Percentiles rank a stretch among this genome's conserved stretches.
Conservation (phyloP, 148 eudicot species). For the Silene latifolia region DNA sequence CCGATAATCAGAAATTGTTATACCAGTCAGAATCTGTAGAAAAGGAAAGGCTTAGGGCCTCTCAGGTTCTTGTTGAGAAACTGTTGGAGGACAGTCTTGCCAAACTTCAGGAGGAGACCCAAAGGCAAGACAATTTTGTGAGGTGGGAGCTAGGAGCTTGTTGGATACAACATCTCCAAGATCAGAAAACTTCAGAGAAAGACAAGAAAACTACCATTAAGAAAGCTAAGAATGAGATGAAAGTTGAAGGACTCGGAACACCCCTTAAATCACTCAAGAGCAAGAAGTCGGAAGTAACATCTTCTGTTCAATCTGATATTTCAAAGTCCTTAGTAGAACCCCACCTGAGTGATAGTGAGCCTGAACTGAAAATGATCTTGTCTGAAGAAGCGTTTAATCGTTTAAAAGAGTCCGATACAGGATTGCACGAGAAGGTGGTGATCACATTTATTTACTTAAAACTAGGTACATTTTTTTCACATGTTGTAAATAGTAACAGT, state of each 20-base stretch:
- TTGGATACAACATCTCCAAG: conserved; percentile 99
- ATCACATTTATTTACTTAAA: conserved; percentile 3
- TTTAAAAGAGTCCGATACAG: conserved; percentile 81
- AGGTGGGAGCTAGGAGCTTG: conserved; percentile 99
- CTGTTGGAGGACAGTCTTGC: conserved; percentile 66
- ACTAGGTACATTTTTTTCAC: neutral
- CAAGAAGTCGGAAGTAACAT: conserved; percentile 57
- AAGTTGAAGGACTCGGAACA: conserved; percentile 95
- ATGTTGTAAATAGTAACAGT: conserved; percentile 5
- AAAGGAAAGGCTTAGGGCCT: conserved; percentile 39
- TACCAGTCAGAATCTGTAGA: conserved; percentile 38
- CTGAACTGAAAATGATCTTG: conserved; percentile 55
- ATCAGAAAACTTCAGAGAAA: conserved; percentile 79
- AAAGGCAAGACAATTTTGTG: conserved; percentile 47
- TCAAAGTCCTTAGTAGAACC: conserved; percentile 36
- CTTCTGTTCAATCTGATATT: conserved; percentile 35
- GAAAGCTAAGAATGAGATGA: conserved; percentile 82
- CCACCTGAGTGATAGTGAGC: conserved; percentile 49
- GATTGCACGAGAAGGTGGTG: conserved; percentile 89
- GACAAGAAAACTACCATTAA: conserved; percentile 67
- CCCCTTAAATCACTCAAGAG: conserved; percentile 85
- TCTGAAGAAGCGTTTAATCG: conserved; percentile 84
- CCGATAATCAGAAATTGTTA: conserved; percentile 42
- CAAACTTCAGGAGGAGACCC: conserved; percentile 70
- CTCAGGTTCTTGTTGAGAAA: conserved; percentile 62